Conservation (phyloP, 164 flowering plant species). For the Taxillus chinensis region DNA sequence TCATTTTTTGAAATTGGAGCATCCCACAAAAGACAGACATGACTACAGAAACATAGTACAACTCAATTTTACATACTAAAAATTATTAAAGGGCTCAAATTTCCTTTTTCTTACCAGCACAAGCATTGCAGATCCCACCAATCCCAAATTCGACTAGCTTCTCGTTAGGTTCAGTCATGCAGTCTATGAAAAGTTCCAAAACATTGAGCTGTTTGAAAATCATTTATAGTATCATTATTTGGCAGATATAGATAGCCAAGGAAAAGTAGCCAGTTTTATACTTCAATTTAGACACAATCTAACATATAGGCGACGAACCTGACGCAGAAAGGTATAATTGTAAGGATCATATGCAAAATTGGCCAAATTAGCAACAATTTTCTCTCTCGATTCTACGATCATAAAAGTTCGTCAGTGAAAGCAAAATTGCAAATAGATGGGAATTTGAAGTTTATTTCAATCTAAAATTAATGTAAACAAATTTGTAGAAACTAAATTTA, state of each 20-base stretch:
- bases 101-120: constrained; percentile 36
- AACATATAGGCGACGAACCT: constrained; percentile 26
- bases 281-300: not conserved
- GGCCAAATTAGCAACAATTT: constrained; percentile 68
- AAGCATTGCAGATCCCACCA: constrained; percentile 84
- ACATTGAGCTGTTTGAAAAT: constrained; percentile 65
- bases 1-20: no score
- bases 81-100: not conserved
- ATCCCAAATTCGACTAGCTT: constrained; percentile 79
- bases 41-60: no score
- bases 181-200: constrained; percentile 86
- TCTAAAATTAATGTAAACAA: not conserved
- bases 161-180: constrained; percentile 89
- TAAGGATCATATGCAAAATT: constrained; percentile 96
- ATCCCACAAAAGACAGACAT: no score
- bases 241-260: no score
- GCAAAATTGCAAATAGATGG: not conserved
- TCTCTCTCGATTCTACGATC: constrained; percentile 60
- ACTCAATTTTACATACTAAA: no score
- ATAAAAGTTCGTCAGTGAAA: not conserved
- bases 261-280: not conserved
- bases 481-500: not conserved
- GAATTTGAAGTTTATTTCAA: not conserved
- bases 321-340: constrained; percentile 67
- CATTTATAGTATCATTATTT: not conserved